Conservation (phyloP, 306 rosid genomes). For the Leucaena leucocephala region DNA sequence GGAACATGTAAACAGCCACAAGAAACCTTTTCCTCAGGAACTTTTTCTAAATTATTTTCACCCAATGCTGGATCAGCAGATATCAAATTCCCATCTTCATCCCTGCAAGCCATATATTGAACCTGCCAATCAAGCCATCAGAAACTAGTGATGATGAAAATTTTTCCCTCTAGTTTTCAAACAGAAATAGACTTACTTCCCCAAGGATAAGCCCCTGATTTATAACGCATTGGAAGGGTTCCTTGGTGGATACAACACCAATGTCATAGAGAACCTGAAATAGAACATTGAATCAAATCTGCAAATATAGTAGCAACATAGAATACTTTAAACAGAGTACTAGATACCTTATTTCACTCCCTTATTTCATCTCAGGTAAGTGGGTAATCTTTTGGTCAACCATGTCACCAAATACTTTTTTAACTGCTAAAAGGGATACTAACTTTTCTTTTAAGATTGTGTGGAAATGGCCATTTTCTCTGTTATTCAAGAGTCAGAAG, state of each 20-base stretch:
- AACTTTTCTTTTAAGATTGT: constrained; percentile 16
- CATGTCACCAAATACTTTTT: constrained; percentile 16
- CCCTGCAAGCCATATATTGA: constrained; percentile 80
- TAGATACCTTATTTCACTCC: constrained; percentile 21
- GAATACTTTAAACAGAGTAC: constrained; percentile 6
- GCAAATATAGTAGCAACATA: constrained; percentile 26
- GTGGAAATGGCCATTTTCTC: constrained; percentile 18
- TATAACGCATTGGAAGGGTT: constrained; percentile 97
- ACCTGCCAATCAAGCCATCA: constrained; percentile 71
- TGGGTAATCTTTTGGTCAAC: constrained; percentile 30
- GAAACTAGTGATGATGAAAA: constrained; percentile 30
- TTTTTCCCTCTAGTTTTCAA: neutral
- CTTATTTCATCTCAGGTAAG: constrained; percentile 22
- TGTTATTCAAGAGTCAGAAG: constrained; percentile 31
- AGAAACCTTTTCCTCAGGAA: constrained; percentile 77
- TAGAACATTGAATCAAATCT: constrained; percentile 33
- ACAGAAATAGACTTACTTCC: constrained; percentile 61
- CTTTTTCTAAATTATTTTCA: constrained; percentile 62
- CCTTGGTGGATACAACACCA: constrained; percentile 90
- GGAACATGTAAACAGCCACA: constrained; percentile 22
- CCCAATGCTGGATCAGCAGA: constrained; percentile 61
- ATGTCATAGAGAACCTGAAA: constrained; percentile 95
- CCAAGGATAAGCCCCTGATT: constrained; percentile 98
- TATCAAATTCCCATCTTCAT: constrained; percentile 70
- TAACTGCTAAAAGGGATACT: constrained; percentile 24